Evolutionary conservation across 2,329 filamentous ascomycete genomes (phyloP).

Genomic region (Fusarium sp.): DNA sequence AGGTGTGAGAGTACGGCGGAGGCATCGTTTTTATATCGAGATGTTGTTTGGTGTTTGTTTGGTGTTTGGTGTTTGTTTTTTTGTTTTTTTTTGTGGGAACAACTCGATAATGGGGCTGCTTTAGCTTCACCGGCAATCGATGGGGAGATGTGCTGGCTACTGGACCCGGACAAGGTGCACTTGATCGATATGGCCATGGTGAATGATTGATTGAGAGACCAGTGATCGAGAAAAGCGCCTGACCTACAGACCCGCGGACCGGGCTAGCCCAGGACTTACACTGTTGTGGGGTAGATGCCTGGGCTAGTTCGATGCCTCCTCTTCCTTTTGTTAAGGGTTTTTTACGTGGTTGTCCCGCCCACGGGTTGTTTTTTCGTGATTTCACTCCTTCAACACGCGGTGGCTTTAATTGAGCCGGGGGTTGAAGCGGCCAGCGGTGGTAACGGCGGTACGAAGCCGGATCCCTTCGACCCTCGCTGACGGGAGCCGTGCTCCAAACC

Average conservation of each 20-base stretch:
- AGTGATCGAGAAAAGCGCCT: background rate
- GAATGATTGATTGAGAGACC: too few species aligned
- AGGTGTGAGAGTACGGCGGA: background rate
- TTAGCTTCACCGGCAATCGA: background rate
- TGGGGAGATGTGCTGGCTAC: background rate
- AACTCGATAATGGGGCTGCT: background rate
- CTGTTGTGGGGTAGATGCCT: background rate
- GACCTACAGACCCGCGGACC: background rate
- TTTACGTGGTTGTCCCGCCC: too few species aligned
- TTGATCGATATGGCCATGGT: background rate
- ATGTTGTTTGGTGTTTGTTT: background rate
- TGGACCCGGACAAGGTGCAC: background rate
- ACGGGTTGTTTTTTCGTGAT: too few species aligned
- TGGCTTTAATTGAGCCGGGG: too few species aligned
- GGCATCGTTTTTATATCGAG: background rate
- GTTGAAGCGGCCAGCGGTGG: too few species aligned
- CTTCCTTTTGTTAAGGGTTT: too few species aligned
- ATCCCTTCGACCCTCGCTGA: too few species aligned
- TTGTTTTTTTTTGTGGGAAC: too few species aligned
- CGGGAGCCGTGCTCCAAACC: too few species aligned
- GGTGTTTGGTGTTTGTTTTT: background rate
- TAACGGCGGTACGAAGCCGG: too few species aligned
- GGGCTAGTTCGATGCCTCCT: background rate
- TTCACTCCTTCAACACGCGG: too few species aligned
- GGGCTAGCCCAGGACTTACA: background rate